Conservation (phyloP, 495 filamentous ascomycete species). For the Xylaria longipes region DNA sequence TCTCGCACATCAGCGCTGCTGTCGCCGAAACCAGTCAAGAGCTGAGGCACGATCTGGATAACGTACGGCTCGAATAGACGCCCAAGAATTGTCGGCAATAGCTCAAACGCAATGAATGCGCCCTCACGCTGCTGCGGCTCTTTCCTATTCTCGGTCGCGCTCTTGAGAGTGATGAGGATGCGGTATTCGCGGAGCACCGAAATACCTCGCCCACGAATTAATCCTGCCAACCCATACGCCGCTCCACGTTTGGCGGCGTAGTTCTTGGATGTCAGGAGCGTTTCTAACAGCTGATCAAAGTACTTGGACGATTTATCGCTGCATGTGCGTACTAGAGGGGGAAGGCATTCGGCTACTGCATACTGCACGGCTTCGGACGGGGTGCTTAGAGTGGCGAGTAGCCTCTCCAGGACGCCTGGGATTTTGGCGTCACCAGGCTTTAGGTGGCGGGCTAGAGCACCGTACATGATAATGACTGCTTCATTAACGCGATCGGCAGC, state of each 20-base stretch:
- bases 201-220: slow-evolving; percentile 85
- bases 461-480: slow-evolving; percentile 96
- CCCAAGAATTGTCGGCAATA: slow-evolving; percentile 83
- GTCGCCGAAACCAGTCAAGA: slow-evolving; percentile 90
- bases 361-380: slow-evolving; percentile 98
- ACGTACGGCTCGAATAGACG: slow-evolving; percentile 94
- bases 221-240: slow-evolving; percentile 91
- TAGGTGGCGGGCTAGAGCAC: slow-evolving; percentile 87
- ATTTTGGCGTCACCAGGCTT: slow-evolving; percentile 82
- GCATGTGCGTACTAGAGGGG: slow-evolving; percentile 82
- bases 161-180: slow-evolving; percentile 78
- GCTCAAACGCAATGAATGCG: slow-evolving; percentile 86
- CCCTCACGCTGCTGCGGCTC: slow-evolving; percentile 87
- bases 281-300: slow-evolving; percentile 78
- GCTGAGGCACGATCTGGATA: slow-evolving; percentile 90
- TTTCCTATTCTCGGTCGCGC: slow-evolving; percentile 88
- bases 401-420: slow-evolving; percentile 79
- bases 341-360: slow-evolving; percentile 90
- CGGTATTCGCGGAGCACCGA: slow-evolving; percentile 83
- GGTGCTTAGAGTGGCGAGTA: slow-evolving; percentile 85
- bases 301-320: slow-evolving; percentile 78
- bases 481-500: slow-evolving; percentile 89
- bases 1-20: slow-evolving; percentile 87
- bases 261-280: slow-evolving; percentile 80
- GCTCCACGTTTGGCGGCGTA: slow-evolving; percentile 92